Base-by-base conservation (phyloP, 352 stramenopile species). In the Achlya hypogyna region DNA sequence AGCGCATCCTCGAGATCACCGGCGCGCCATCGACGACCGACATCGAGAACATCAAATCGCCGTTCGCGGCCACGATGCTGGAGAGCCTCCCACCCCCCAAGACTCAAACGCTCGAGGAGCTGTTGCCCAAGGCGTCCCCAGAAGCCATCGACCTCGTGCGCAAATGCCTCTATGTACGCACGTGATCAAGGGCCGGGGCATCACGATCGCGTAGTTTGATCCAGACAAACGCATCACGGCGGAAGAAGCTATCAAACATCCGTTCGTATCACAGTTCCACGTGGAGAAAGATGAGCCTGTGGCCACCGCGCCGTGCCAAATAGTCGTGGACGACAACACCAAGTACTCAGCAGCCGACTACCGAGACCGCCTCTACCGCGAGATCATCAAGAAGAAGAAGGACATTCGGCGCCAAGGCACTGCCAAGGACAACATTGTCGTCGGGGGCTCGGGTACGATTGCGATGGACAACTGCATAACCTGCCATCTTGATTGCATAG, bases 1-100 rank as follows among this genome's bases (percentile, higher is more conserved):
- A 98, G 74, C 95, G 93, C 51, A 98, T 98, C 53, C 75, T 98
- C 34, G 91, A 98, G 62, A 76, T 98, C 45, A 98, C 91, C 0
- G 94, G 93, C 1, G 81, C 80, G 28, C 96, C 96, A 1, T 86
- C 80, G n/a, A 63, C 74, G 14, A 83, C 96, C 14, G 92, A 98
- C 65, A 86, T 98, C 25, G 79, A 94, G 51, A 89, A 82, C 38
- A 96, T 97, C 71, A 87, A 91, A 73, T 98, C 91, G 0, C 88
- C 84, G 25, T 98, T 96, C 69, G 91, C 95, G 18, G 83, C 80
- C 53, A 97, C 85, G 4, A 98, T 98, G 88, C 78, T 98, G 12
- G 89, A 97, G 69, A 96, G 79, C 68, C 73, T 98, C 47, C 86
- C 87, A 32, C 78, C 84, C 4, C 77, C 79, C 0, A 85, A 87